Evolutionary conservation across 2,329 filamentous ascomycete species (phyloP).

Genomic region (Colletotrichum sp.): DNA sequence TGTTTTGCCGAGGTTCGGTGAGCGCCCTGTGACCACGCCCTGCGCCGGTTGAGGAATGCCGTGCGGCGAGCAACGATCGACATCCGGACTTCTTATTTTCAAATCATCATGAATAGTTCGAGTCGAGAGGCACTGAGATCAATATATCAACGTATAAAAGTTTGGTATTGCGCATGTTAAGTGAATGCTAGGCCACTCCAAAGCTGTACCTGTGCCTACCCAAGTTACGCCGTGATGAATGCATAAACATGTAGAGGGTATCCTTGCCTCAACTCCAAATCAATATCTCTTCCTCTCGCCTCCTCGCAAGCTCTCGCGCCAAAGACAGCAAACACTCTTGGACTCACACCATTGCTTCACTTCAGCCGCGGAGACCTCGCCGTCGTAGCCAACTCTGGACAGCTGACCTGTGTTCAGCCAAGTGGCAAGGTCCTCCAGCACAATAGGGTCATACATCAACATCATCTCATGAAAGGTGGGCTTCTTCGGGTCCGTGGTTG

Average conservation of each 20-base stretch:
- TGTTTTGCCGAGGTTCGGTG: slow-evolving; percentile 21
- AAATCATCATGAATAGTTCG: not conserved
- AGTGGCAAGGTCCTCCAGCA: slow-evolving; percentile 81
- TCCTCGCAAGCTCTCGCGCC: slow-evolving; percentile 62
- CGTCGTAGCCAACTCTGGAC: slow-evolving; percentile 66
- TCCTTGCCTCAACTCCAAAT: not conserved
- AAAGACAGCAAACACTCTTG: slow-evolving; percentile 84
- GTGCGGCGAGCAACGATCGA: not conserved
- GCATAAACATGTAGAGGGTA: slow-evolving; percentile 4
- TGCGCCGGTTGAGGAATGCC: not conserved
- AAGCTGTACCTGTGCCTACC: not conserved
- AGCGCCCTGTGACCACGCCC: slow-evolving; percentile 10
- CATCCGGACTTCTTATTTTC: not conserved
- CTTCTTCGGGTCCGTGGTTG: slow-evolving; percentile 50
- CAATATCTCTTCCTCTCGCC: slow-evolving; percentile 56
- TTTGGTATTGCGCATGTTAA: not conserved
- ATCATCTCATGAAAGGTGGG: slow-evolving; percentile 93
- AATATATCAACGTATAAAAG: not conserved
- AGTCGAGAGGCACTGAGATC: not conserved
- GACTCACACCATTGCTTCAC: slow-evolving; percentile 92
- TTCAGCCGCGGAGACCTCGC: slow-evolving; percentile 65
- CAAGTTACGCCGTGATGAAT: not conserved
- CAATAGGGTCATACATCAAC: slow-evolving; percentile 88
- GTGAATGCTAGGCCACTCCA: not conserved
- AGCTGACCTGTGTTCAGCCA: slow-evolving; percentile 83